phyloP scores from a whole-genome alignment of 2,329 filamentous ascomycete species.

The Aspergillus sergii region DNA sequence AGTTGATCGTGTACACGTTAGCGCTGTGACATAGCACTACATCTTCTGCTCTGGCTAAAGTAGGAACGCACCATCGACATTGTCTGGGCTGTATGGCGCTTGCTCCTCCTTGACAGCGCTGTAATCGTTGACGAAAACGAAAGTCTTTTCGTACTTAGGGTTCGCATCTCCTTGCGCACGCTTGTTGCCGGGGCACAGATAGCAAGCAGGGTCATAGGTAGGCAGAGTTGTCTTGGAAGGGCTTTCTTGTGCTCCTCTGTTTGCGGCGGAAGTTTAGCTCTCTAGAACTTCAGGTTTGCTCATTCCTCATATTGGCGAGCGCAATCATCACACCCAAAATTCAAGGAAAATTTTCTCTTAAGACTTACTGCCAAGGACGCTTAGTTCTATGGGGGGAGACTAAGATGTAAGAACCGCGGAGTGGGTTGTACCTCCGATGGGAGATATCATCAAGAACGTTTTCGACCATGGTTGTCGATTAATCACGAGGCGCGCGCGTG shows the following conservation, averaged over 20 bases:
- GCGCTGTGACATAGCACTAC: background rate
- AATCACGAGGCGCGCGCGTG: background rate
- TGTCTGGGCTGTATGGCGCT: slow-evolving; percentile 67
- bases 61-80: slow-evolving; percentile 51
- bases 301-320: background rate
- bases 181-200: slow-evolving; percentile 88
- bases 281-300: background rate
- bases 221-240: slow-evolving; percentile 71
- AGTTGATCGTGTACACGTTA: background rate
- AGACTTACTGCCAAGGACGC: slow-evolving; percentile 90
- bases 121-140: slow-evolving; percentile 96
- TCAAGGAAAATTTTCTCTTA: background rate
- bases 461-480: slow-evolving; percentile 63
- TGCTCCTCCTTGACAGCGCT: slow-evolving; percentile 95
- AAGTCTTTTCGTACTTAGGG: slow-evolving; percentile 82
- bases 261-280: background rate
- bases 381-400: slow-evolving; percentile 97
- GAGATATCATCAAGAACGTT: slow-evolving; percentile 92
- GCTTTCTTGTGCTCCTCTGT: slow-evolving; percentile 75
- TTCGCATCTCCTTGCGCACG: slow-evolving; percentile 86
- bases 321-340: background rate
- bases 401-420: slow-evolving; percentile 87
- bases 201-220: slow-evolving; percentile 87
- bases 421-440: slow-evolving; percentile 88
- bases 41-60: background rate